These are phyloP conservation scores for Tetrapisispora pingtungensis DNA, from an alignment of 805 yeast species.

Conservation along the genomic window DNA sequence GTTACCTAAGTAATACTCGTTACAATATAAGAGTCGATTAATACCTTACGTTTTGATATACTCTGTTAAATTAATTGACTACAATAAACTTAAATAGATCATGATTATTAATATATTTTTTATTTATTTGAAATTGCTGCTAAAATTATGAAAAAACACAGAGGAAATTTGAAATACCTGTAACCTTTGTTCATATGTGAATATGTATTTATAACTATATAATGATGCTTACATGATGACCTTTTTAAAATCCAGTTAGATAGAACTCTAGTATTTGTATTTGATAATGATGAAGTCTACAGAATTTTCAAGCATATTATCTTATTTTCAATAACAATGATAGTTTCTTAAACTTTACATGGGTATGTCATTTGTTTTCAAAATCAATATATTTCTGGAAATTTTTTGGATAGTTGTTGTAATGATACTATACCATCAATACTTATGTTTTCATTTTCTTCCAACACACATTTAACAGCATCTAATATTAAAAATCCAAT, in stretches of 20 bases:
- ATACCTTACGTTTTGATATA: too few relatives aligned
- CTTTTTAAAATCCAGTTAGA: neutral
- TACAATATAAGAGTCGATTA: too few relatives aligned
- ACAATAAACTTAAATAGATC: too few relatives aligned
- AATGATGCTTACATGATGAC: neutral
- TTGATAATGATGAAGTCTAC: too few relatives aligned
- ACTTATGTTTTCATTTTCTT: constrained; percentile 23
- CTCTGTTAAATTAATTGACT: too few relatives aligned
- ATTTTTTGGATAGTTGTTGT: constrained; percentile 21
- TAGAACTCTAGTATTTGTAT: too few relatives aligned
- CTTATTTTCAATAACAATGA: too few relatives aligned
- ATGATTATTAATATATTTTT: too few relatives aligned
- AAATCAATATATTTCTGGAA: constrained; percentile 24
- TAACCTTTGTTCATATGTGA: neutral
- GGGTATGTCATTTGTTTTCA: neutral
- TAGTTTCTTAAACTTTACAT: neutral
- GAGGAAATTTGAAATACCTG: neutral
- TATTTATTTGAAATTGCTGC: too few relatives aligned
- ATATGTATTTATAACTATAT: neutral
- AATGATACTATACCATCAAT: constrained; percentile 26
- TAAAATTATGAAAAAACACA: too few relatives aligned
- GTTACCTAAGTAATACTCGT: too few relatives aligned
- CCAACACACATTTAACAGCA: constrained; percentile 22
- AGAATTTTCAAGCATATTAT: too few relatives aligned
- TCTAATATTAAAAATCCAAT: constrained; percentile 27